These are phyloP conservation scores for Ogataea pignaliae DNA, from an alignment of 805 yeast genomes.

Conservation along the genomic window DNA sequence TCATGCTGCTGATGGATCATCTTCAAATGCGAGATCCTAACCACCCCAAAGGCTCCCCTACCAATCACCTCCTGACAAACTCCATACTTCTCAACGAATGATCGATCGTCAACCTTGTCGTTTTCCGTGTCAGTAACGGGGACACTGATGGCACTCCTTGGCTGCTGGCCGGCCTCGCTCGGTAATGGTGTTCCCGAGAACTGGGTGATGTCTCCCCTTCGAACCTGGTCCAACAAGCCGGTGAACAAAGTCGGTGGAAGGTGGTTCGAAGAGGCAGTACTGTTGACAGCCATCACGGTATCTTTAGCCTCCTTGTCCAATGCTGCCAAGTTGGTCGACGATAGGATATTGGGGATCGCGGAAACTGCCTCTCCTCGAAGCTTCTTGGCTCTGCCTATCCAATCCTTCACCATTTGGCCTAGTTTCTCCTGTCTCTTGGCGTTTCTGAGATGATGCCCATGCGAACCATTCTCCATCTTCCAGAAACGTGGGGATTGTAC, in stretches of 20 bases:
- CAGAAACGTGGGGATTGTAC: conserved; percentile 40
- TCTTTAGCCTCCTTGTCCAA: conserved; percentile 25
- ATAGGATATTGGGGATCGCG: conserved; percentile 65
- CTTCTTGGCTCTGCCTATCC: conserved; percentile 56
- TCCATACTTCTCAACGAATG: conserved; percentile 87
- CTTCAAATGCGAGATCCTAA: conserved; percentile 78
- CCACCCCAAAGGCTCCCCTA: conserved; percentile 91
- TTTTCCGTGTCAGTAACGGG: conserved; percentile 4
- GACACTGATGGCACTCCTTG: conserved; percentile 21
- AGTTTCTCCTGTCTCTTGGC: conserved; percentile 77
- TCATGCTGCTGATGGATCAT: conserved; percentile 18
- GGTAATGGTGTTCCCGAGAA: conserved; percentile 19
- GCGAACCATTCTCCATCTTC: conserved; percentile 64
- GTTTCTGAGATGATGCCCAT: conserved; percentile 73
- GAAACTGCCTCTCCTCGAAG: conserved; percentile 38
- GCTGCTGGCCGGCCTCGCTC: conserved; percentile 14
- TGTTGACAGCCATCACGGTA: conserved; percentile 21
- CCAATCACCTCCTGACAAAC: conserved; percentile 94
- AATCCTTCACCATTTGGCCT: conserved; percentile 68
- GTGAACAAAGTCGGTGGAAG: conserved; percentile 70
- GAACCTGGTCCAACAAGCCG: conserved; percentile 58
- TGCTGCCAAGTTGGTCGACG: conserved; percentile 26
- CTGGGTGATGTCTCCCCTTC: conserved; percentile 29
- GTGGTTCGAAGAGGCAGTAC: conserved; percentile 12
- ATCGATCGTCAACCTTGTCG: conserved; percentile 36